Base-by-base conservation (phyloP, 345 rosid species). In the Gossypium australe region DNA sequence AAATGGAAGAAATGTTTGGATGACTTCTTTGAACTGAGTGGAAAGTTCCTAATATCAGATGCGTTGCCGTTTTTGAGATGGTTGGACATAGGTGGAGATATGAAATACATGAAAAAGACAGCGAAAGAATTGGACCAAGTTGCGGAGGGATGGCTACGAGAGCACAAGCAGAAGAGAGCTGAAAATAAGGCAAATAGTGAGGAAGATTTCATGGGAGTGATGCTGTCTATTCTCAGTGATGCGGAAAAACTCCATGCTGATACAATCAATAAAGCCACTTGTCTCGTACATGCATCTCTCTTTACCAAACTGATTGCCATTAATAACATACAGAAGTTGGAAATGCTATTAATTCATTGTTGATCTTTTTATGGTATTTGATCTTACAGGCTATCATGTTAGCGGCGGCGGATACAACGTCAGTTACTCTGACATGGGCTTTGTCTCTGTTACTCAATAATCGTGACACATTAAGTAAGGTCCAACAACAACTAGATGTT, bases 191-290 rank as follows among this genome's bases (percentile, higher is more conserved):
- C 13, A 3, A 24, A 11, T 11, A 3, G 2, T 4, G 7, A 71
- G 20, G 47, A 75, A 47, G 84, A 81, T 22, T 81, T 79, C 74
- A 84, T 84, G 85, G 81, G 67, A 65, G 68, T 84, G 44, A 68
- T 86, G 85, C 65, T 81, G 0, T 60, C 82, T 2, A 14, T 58
- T 41, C 58, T 75, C 0, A 59, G 29, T 1, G 75, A 48, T 7
- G 10, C n/a, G 0, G 74, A 9, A 5, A 7, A 55, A 2, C 45
- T 43, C 6, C 53, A 55, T 18, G 51, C 7, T 22, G 75, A 72
- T 22, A 72, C 75, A 4, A 22, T 12, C 52, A 55, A 34, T 55
- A 72, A 72, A 72, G 66, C 75, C 6, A 57, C 20, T 0, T 7
- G 66, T 20, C 53, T 72, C 41, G 64, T 58, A 41, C 11, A 66